A percentile compares a stretch with the other conserved stretches of the same genome.
phyloP scores from a whole-genome alignment of 2,329 filamentous ascomycete genomes.

The Remersonia thermophila region DNA sequence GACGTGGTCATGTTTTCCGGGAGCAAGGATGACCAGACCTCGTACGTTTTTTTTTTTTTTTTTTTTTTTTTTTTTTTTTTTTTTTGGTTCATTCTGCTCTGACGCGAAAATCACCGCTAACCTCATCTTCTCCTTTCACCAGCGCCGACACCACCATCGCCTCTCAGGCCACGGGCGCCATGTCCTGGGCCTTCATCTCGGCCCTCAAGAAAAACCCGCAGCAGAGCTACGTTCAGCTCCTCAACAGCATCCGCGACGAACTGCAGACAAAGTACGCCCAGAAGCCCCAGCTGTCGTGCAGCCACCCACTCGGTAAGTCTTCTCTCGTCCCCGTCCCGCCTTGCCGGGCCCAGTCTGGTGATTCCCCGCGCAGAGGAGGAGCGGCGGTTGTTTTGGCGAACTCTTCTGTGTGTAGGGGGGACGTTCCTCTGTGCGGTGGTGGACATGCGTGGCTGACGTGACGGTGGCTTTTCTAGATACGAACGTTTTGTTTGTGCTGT shows the following conservation, averaged over 20 bases:
- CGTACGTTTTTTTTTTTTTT: constrained; percentile 43
- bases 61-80: constrained; percentile 7
- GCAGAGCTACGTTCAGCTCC: constrained; percentile 91
- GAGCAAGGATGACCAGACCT: constrained; percentile 92
- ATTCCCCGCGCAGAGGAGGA: background rate
- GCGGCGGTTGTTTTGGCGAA: no score
- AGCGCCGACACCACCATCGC: constrained; percentile 88
- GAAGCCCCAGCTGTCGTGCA: constrained; percentile 94
- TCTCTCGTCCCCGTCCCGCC: background rate
- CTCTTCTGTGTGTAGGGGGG: no score
- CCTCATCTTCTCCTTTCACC: no score
- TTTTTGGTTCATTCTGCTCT: background rate
- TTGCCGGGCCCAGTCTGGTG: background rate
- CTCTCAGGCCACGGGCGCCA: constrained; percentile 85
- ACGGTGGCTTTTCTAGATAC: no score
- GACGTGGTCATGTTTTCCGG: constrained; percentile 98
- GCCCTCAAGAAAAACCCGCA: constrained; percentile 93
- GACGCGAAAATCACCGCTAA: no score
- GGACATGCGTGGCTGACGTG: constrained; percentile 6
- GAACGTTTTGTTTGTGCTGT: constrained; percentile 52
- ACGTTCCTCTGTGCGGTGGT: background rate
- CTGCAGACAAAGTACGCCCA: constrained; percentile 78
- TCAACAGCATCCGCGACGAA: constrained; percentile 94
- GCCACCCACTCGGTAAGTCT: constrained; percentile 78
- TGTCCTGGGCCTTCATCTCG: constrained; percentile 95